Evolutionary conservation across 768 basidiomycete species (phyloP).

Genomic region (Dacryopinax primogenitus): DNA sequence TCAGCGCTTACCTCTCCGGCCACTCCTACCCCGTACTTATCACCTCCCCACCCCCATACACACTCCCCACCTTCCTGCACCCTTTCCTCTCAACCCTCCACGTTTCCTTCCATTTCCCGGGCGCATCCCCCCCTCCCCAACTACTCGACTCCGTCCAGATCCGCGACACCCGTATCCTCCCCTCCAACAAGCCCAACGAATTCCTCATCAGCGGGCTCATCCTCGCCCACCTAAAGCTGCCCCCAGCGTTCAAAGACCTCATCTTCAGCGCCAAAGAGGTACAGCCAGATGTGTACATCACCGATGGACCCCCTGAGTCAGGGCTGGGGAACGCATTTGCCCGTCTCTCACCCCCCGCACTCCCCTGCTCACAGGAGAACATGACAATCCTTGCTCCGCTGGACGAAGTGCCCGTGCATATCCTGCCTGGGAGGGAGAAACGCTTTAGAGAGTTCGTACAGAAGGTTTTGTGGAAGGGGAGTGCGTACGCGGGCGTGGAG

Average conservation of each 20-base stretch:
- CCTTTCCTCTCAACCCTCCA: constrained; percentile 39
- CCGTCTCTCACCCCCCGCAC: not conserved
- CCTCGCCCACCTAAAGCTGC: constrained; percentile 51
- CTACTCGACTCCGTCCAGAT: constrained; percentile 63
- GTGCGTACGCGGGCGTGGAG: not conserved
- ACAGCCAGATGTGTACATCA: constrained; percentile 64
- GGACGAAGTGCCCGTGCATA: constrained; percentile 59
- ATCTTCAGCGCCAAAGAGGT: constrained; percentile 28
- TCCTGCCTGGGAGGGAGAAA: constrained; percentile 63
- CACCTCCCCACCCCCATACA: constrained; percentile 52
- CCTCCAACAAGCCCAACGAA: constrained; percentile 24
- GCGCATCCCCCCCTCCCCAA: constrained; percentile 48
- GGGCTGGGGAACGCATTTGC: not conserved
- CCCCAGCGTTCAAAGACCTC: constrained; percentile 54
- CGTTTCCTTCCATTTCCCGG: constrained; percentile 45
- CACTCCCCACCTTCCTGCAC: constrained; percentile 42
- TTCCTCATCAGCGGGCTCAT: constrained; percentile 61
- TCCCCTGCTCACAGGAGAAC: not conserved
- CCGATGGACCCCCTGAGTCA: constrained; percentile 42
- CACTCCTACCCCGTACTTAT: constrained; percentile 14
- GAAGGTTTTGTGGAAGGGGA: constrained; percentile 39
- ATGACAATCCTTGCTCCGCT: constrained; percentile 53
- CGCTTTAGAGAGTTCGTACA: constrained; percentile 63
- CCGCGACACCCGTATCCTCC: constrained; percentile 57
- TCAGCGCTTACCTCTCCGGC: constrained; percentile 33